These are phyloP conservation scores for Quercus phellos DNA, from an alignment of 331 rosid species.

Conservation along the genomic window DNA sequence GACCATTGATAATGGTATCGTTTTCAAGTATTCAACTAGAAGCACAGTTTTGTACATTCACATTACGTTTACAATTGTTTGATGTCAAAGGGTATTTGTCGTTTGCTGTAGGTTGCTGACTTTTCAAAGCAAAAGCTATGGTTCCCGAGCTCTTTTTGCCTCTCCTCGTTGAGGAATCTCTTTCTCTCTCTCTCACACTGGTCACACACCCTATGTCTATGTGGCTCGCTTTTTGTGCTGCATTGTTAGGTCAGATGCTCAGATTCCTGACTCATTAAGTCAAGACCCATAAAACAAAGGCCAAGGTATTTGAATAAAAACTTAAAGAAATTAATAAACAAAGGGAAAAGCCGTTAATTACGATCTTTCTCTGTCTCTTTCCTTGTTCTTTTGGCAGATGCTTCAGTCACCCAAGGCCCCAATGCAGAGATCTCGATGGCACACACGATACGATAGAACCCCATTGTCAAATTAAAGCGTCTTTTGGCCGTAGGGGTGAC, in stretches of 20 bases:
- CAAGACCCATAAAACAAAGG: conserved; percentile 11
- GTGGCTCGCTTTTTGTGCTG: conserved; percentile 10
- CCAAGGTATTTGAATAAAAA: no score
- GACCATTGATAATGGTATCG: not conserved
- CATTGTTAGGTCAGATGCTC: conserved; percentile 53
- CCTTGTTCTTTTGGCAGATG: conserved; percentile 8
- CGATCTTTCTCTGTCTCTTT: conserved; percentile 19
- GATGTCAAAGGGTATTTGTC: conserved; percentile 38
- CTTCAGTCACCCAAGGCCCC: not conserved
- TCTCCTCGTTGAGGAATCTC: conserved; percentile 66
- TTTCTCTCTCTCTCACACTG: conserved; percentile 23
- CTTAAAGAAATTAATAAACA: conserved; percentile 8
- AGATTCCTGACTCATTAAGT: conserved; percentile 45
- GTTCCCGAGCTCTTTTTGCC: conserved; percentile 25
- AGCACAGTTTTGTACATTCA: no score
- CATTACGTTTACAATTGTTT: not conserved
- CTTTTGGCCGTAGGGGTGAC: not conserved
- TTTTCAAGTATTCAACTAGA: not conserved
- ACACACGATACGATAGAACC: conserved; percentile 13
- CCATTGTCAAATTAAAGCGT: conserved; percentile 6
- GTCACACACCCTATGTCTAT: not conserved
- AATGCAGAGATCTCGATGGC: conserved; percentile 38
- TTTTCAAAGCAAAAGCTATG: conserved; percentile 33
- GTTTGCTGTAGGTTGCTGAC: conserved; percentile 19
- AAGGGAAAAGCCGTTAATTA: conserved; percentile 55